These are phyloP conservation scores for Phaeotremella fagi DNA, from an alignment of 768 basidiomycete species.

Conservation along the genomic window DNA sequence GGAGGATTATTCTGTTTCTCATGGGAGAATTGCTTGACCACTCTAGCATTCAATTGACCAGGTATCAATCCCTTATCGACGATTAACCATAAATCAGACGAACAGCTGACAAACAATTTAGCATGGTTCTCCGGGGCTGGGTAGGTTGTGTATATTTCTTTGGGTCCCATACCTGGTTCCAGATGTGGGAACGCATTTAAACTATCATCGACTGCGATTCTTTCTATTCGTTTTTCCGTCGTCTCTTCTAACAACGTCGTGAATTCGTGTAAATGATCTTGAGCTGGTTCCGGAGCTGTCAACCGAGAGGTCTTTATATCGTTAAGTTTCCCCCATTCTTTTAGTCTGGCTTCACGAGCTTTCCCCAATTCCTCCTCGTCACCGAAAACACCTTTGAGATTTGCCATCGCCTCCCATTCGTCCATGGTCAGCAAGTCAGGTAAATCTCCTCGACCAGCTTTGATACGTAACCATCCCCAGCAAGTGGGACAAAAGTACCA, in stretches of 20 bases:
- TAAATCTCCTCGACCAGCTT: conserved; percentile 2
- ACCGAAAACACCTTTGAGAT: background rate
- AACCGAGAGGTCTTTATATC: conserved; percentile 11
- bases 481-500: conserved; percentile 40
- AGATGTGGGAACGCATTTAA: conserved; percentile 34
- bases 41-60: conserved; percentile 25
- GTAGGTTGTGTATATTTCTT: conserved; percentile 4
- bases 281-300: background rate
- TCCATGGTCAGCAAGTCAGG: conserved; percentile 13
- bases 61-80: conserved; percentile 27
- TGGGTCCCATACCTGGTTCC: conserved; percentile 11
- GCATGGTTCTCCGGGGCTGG: conserved; percentile 4
- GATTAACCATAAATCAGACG: conserved; percentile 29
- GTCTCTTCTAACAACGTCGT: conserved; percentile 1
- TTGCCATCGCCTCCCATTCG: conserved; percentile 8
- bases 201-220: conserved; percentile 15
- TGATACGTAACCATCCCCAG: conserved; percentile 36
- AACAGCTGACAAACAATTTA: conserved; percentile 32
- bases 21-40: conserved; percentile 19
- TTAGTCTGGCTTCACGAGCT: background rate
- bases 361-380: background rate
- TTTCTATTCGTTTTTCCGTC: conserved; percentile 9
- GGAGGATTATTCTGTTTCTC: conserved; percentile 33
- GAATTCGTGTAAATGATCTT: conserved; percentile 32
- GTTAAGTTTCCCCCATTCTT: conserved; percentile 11